phyloP scores from a whole-genome alignment of 1,139 yeast species.

The Meyerozyma elateridarum region DNA sequence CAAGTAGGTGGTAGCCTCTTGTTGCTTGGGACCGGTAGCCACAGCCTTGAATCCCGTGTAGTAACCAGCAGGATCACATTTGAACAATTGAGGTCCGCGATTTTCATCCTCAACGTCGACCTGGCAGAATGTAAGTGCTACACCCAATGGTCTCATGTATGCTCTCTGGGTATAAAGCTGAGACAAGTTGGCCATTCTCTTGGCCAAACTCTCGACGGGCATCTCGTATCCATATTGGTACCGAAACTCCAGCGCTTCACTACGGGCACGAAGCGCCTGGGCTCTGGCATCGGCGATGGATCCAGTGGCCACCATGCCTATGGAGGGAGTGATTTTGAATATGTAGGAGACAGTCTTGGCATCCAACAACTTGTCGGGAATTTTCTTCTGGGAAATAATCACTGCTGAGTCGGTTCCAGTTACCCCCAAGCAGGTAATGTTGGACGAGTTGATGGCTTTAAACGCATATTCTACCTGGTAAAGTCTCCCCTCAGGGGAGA shows the following conservation, averaged over 20 bases:
- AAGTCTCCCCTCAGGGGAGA: slow-evolving; percentile 96
- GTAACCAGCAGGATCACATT: slow-evolving; percentile 97
- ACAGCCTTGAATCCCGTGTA: slow-evolving; percentile 89
- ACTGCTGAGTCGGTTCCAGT: slow-evolving; percentile 90
- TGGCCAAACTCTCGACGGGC: slow-evolving; percentile 92
- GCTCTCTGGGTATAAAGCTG: slow-evolving; percentile 97
- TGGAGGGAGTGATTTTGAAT: slow-evolving; percentile 72
- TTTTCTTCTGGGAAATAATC: slow-evolving; percentile 88
- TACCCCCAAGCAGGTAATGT: slow-evolving; percentile 82
- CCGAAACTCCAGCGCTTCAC: slow-evolving; percentile 92
- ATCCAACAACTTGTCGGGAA: slow-evolving; percentile 90
- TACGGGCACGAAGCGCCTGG: slow-evolving; percentile 82
- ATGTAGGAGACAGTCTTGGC: slow-evolving; percentile 80
- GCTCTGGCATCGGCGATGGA: slow-evolving; percentile 96
- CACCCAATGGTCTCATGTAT: slow-evolving; percentile 98
- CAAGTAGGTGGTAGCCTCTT: slow-evolving; percentile 84
- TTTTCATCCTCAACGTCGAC: slow-evolving; percentile 70
- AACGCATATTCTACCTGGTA: slow-evolving; percentile 98
- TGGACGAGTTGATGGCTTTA: slow-evolving; percentile 92
- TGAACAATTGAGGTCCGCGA: slow-evolving; percentile 83
- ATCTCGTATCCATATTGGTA: slow-evolving; percentile 94
- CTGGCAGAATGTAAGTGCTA: slow-evolving; percentile 81
- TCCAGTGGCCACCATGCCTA: slow-evolving; percentile 93
- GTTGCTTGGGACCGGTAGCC: slow-evolving; percentile 96
- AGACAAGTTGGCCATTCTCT: slow-evolving; percentile 90